A percentile compares a stretch with the other conserved stretches of the same genome.
These are phyloP conservation scores for Lactarius psammicola DNA, from an alignment of 768 basidiomycete genomes.

Conservation along the genomic window DNA sequence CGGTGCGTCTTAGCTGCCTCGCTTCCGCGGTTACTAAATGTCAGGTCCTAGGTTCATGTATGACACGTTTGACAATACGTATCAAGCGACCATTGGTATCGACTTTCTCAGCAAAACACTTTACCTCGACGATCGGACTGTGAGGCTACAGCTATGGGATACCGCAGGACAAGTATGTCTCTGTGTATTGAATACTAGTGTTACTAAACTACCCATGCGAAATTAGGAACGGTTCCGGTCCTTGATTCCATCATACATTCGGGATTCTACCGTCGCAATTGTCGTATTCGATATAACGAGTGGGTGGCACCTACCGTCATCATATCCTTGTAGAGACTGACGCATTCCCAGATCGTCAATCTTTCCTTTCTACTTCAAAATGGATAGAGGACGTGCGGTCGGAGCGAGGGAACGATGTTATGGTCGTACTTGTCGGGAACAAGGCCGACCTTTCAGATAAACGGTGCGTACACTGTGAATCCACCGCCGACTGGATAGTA, in stretches of 20 bases:
- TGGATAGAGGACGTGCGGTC: slow-evolving; percentile 99
- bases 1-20: slow-evolving; percentile 49
- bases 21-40: slow-evolving; percentile 17
- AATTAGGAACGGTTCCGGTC: slow-evolving; percentile 92
- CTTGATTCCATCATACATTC: slow-evolving; percentile 97
- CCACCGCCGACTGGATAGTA: neutral
- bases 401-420: slow-evolving; percentile 95
- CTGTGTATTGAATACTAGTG: neutral
- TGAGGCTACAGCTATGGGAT: slow-evolving; percentile 97
- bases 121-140: slow-evolving; percentile 98
- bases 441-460: slow-evolving; percentile 99
- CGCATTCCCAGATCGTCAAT: slow-evolving; percentile 73
- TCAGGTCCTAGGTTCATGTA: slow-evolving; percentile 80
- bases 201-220: slow-evolving; percentile 7
- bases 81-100: slow-evolving; percentile 96
- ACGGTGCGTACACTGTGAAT: slow-evolving; percentile 55
- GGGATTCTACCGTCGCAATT: slow-evolving; percentile 97
- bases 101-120: slow-evolving; percentile 99
- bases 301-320: slow-evolving; percentile 41
- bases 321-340: neutral
- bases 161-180: slow-evolving; percentile 85
- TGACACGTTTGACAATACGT: slow-evolving; percentile 99
- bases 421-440: slow-evolving; percentile 97
- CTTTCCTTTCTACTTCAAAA: slow-evolving; percentile 97
- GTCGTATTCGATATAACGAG: slow-evolving; percentile 99